phyloP scores from a whole-genome alignment of 176 grass and related monocot genomes.

The Rhynchospora breviuscula region DNA sequence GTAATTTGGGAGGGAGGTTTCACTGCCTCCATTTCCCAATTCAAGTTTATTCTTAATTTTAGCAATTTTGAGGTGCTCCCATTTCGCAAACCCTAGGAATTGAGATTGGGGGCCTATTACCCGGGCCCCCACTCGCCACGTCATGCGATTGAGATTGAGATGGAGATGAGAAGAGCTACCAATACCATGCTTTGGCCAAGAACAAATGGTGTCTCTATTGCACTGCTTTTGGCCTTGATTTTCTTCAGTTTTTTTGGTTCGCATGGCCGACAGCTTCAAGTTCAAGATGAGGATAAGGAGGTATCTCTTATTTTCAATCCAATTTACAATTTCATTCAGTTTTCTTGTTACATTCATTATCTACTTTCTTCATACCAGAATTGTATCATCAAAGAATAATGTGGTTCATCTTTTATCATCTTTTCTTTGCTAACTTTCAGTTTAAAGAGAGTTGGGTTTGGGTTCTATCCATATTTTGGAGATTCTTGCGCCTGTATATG shows the following conservation, averaged over 20 bases:
- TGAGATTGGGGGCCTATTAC: no score
- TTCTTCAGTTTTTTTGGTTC: not conserved
- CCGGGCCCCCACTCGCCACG: no score
- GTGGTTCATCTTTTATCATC: not conserved
- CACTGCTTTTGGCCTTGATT: conserved; percentile 3
- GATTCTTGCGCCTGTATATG: not conserved
- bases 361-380: not conserved
- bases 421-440: not conserved
- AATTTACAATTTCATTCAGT: not conserved
- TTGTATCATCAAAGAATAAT: not conserved
- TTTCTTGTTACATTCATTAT: not conserved
- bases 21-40: no score
- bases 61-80: no score
- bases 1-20: no score
- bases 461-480: not conserved
- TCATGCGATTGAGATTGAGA: not conserved
- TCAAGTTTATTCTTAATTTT: no score
- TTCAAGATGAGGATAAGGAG: not conserved
- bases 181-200: conserved; percentile 2
- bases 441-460: not conserved
- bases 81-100: no score
- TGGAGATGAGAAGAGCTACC: not conserved
- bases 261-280: not conserved
- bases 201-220: conserved; percentile 3
- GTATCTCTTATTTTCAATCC: not conserved